Conservation (phyloP, 2,329 filamentous ascomycete genomes). For the Dryadomyces quercivorus region DNA sequence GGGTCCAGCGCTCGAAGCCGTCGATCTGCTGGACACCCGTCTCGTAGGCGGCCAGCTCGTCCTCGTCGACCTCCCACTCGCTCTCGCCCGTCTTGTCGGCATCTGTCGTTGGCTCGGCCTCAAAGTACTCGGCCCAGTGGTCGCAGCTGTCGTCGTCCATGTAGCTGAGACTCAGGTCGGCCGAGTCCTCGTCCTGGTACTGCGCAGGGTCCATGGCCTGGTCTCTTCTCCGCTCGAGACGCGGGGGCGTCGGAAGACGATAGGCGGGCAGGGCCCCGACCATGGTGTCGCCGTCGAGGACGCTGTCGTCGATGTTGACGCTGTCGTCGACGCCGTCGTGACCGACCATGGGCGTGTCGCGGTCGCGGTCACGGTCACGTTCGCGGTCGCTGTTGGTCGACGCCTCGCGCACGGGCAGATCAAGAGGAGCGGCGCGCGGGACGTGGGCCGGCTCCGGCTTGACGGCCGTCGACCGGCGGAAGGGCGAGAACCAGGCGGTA, state of each 20-base stretch:
- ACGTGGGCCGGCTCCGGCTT: too few relatives aligned
- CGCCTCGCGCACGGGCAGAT: too few relatives aligned
- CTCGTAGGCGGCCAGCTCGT: conserved; percentile 12
- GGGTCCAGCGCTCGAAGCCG: conserved; percentile 17
- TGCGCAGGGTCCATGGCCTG: too few relatives aligned
- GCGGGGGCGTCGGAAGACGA: not conserved
- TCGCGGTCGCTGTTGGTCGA: too few relatives aligned
- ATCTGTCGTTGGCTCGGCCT: not conserved
- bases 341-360: too few relatives aligned
- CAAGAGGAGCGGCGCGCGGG: too few relatives aligned
- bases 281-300: not conserved
- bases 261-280: not conserved
- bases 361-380: too few relatives aligned
- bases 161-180: not conserved
- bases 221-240: not conserved
- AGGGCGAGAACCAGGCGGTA: not conserved
- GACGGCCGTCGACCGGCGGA: not conserved
- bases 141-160: conserved; percentile 1
- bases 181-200: not conserved
- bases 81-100: conserved; percentile 11
- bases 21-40: conserved; percentile 6
- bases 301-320: not conserved
- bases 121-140: conserved; percentile 4
- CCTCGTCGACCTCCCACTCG: conserved; percentile 12
- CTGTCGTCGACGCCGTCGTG: not conserved